Base-by-base conservation (phyloP, 2,329 filamentous ascomycete species). In the Sclerotinia sclerotiorum region DNA sequence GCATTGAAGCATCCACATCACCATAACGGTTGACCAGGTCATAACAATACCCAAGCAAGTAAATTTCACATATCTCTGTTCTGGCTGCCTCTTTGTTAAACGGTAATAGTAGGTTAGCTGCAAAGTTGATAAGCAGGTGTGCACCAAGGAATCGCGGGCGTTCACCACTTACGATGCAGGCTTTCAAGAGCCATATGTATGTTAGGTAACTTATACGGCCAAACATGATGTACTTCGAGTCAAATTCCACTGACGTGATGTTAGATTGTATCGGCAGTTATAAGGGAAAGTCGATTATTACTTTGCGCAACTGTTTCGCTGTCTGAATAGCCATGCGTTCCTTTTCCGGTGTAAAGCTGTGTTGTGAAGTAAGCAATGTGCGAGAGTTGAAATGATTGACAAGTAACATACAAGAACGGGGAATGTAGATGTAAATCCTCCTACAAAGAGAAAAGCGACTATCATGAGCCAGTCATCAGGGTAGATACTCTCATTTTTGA, bases 141-240 rank as follows among this genome's bases (percentile, higher is more conserved):
- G 58, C 6, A 11, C 15, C 1, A 6, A 27, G 15, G 6, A 32
- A 21, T 24, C 6, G 42, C 4, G 21, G 21, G 3, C 1, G 2
- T 17, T 19, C 1, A 2, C 35, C 54, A 51, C 69, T 6, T 39
- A 75, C 74, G 54, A 76, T 69, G 64, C 74, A 76, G 19, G 39
- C 66, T 67, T 76, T 75, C 62, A 74, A 46, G 21, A 46, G 51
- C 74, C 74, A 76, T 11, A 75, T 68, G 58, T 73, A 76, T 4
- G 70, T 69, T 17, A 72, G n/a, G 51, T 72, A 72, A 42, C 70
- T 68, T 10, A 68, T 17, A n/a, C 71, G 69, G 15, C 69, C 70
- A 32, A 72, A 48, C 15, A 75, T 54, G 6, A 72, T 32, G 27
- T 69, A 70, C 55, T 72, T 70, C 1, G 70, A 73, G 13, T 71